Evolutionary conservation across 108 stramenopile species (phyloP).

Genomic region (Parietichytrium sp.): DNA sequence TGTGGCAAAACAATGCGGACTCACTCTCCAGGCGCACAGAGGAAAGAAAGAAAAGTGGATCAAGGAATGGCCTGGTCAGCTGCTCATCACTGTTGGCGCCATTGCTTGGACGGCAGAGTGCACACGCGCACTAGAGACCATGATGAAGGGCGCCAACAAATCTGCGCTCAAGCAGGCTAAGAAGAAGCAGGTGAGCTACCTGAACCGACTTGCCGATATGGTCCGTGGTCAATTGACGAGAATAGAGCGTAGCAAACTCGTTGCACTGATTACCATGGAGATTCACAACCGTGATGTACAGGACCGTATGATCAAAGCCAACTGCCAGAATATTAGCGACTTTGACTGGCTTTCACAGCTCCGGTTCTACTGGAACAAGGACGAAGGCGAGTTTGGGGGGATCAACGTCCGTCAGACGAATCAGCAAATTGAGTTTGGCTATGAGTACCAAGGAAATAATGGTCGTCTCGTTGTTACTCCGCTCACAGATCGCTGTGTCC

Average conservation of each 20-base stretch:
- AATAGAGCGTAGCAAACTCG: slow-evolving; percentile 66
- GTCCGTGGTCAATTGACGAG: slow-evolving; percentile 55
- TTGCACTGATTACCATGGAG: slow-evolving; percentile 74
- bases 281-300: slow-evolving; percentile 72
- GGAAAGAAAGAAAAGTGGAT: slow-evolving; percentile 68
- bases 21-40: slow-evolving; percentile 46
- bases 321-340: slow-evolving; percentile 56
- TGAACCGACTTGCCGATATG: slow-evolving; percentile 67
- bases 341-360: slow-evolving; percentile 72
- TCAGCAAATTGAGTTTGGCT: slow-evolving; percentile 57
- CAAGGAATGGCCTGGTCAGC: slow-evolving; percentile 64
- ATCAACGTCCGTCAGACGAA: slow-evolving; percentile 66
- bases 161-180: slow-evolving; percentile 60
- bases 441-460: slow-evolving; percentile 75
- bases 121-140: slow-evolving; percentile 46
- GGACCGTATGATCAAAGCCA: slow-evolving; percentile 65
- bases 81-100: slow-evolving; percentile 68
- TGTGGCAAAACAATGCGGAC: slow-evolving; percentile 33
- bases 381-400: slow-evolving; percentile 54
- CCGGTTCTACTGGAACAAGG: slow-evolving; percentile 53
- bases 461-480: slow-evolving; percentile 69
- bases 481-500: slow-evolving; percentile 67
- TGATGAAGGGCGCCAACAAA: slow-evolving; percentile 54
- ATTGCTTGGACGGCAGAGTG: slow-evolving; percentile 65
- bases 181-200: slow-evolving; percentile 65